Evolutionary conservation across 805 yeast species (phyloP), one percentile per base, ranked within the genome.

Genomic region (Komagataella pastoris): DNA sequence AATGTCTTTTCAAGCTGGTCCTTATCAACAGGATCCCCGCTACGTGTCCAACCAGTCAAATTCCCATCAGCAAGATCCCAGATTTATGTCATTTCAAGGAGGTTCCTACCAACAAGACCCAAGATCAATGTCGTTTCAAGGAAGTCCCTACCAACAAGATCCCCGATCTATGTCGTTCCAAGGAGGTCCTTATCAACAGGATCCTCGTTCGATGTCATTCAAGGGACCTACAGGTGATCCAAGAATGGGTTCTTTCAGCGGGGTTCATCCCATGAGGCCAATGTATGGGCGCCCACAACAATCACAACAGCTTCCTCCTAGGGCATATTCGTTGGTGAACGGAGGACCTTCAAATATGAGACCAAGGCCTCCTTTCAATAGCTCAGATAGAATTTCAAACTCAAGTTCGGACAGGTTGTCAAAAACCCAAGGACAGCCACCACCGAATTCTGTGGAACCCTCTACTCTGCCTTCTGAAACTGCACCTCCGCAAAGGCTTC

Each of bases 401-500:
- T 14, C 40, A 30, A 30, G 40, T 14, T 30, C 40, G 14, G 40
- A 30, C 14, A 30, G 40, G 8, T 5, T 30, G 10, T 30, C 40
- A 30, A 30, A 14, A 30, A 10, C 40, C 6, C 40, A 30, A 30
- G 40, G 40, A 30, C 40, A 30, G 14, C 40, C 40, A 4, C 10
- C 40, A 8, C 40, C 14, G 3, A 30, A 30, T 14, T 30, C 40
- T 30, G 12, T 30, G 40, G 40, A 30, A 3, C 40, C 40, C n/a
- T 30, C 40, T 10, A 30, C 40, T 2, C 40, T 30, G 40, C 5
- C 40, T 30, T 7, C 14, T 10, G 40, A 30, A 10, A 30, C 12
- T 30, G 12, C 40, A 1, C 14, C 40, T 3, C 40, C 53, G 24
- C 61, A 57, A 21, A 63, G 58, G 51, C 56, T 63, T 36, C 62